These are phyloP conservation scores for Schizosaccharomyces lindneri DNA, from an alignment of 805 yeast species.

Conservation along the genomic window DNA sequence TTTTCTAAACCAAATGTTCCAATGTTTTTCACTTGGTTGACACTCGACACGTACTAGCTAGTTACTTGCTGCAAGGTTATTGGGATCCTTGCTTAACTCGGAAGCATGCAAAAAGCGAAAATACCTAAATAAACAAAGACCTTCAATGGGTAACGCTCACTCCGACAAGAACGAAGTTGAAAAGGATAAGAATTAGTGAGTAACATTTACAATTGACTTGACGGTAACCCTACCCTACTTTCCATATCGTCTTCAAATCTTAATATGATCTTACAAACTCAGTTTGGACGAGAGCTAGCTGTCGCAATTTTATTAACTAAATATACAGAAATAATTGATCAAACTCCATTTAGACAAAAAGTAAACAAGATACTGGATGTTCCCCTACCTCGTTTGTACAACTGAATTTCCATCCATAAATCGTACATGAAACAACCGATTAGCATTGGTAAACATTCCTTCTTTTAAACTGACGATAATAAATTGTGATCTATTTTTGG, in stretches of 20 bases:
- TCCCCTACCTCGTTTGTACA: conserved; percentile 19
- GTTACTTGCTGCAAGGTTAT: not conserved
- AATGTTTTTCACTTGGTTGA: not conserved
- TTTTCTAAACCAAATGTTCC: not conserved
- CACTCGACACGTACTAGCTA: not conserved
- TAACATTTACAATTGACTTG: no score
- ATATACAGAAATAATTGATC: no score
- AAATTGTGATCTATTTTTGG: conserved; percentile 37
- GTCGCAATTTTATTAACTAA: no score
- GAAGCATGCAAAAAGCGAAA: not conserved
- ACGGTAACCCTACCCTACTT: not conserved
- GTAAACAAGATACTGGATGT: no score
- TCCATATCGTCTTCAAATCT: not conserved
- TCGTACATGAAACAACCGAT: conserved; percentile 73
- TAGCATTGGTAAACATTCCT: conserved; percentile 95
- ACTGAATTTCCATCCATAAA: conserved; percentile 94
- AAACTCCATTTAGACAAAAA: no score
- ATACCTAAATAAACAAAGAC: no score
- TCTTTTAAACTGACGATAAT: conserved; percentile 91
- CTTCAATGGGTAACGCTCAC: no score
- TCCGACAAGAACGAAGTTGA: no score
- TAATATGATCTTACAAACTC: not conserved
- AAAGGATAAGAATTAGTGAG: no score
- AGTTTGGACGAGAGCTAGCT: not conserved
- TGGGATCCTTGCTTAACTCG: not conserved